Conservation (phyloP, 164 flowering plant species). For the Echeveria elegans region DNA sequence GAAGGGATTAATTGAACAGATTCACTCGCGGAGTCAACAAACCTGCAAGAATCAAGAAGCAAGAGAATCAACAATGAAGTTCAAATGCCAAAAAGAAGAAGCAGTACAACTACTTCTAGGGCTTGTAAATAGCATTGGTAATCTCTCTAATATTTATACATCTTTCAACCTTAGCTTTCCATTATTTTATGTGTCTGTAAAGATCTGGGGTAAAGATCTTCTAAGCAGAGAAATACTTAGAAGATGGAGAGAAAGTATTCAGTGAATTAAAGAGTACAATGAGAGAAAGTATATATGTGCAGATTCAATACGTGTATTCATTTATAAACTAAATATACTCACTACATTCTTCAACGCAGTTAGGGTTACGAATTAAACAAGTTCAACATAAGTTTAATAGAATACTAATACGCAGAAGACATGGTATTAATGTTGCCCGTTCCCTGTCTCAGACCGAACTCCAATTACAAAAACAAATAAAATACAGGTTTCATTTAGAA, state of each 20-base stretch:
- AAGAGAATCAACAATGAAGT: neutral
- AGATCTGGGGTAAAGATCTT: neutral
- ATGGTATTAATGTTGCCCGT: conserved; percentile 3
- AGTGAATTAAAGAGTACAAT: neutral
- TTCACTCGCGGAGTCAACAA: neutral
- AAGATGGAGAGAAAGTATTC: neutral
- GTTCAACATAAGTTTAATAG: neutral
- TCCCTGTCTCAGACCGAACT: neutral
- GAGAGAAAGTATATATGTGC: neutral
- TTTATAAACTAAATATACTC: neutral
- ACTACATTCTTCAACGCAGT: neutral
- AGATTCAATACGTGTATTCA: neutral
- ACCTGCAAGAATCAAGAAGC: neutral
- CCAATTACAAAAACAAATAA: neutral
- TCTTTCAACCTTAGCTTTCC: conserved; percentile 19
- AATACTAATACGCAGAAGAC: neutral
- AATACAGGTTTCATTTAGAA: neutral
- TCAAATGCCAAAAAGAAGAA: neutral
- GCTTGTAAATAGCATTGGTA: neutral
- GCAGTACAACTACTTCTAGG: too few relatives aligned
- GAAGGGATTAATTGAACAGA: neutral
- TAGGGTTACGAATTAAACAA: neutral
- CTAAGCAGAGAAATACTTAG: conserved; percentile 3
- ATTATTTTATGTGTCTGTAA: conserved; percentile 8
- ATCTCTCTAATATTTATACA: conserved; percentile 9